Conservation (phyloP, 2,329 filamentous ascomycete species). For the Alternaria rosae region DNA sequence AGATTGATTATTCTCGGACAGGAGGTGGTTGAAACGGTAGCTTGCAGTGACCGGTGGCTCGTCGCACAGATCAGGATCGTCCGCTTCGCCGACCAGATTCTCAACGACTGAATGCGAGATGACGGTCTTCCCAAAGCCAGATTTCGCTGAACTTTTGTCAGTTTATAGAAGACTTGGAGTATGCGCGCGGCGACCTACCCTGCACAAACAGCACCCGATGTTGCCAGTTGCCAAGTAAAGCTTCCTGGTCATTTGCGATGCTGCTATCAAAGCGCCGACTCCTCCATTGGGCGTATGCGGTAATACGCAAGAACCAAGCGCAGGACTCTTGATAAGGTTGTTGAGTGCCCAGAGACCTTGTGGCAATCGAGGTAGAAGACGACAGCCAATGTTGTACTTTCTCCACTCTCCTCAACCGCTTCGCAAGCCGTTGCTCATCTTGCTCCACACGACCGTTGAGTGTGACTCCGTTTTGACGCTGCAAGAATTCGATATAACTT, state of each 20-base stretch:
- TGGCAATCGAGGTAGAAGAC: constrained; percentile 15
- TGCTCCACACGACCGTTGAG: constrained; percentile 11
- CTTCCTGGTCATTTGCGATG: constrained; percentile 27
- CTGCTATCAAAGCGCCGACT: constrained; percentile 24
- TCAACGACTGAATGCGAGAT: constrained; percentile 34
- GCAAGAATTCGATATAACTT: constrained; percentile 30
- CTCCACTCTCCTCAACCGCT: constrained; percentile 34
- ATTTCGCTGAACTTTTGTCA: constrained; percentile 29
- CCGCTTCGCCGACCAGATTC: constrained; percentile 29
- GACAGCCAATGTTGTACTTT: constrained; percentile 38
- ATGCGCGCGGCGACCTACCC: constrained; percentile 20
- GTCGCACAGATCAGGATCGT: constrained; percentile 33
- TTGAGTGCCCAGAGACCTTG: constrained; percentile 15
- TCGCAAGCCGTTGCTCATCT: constrained; percentile 30
- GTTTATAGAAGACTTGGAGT: neutral
- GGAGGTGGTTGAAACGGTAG: constrained; percentile 33
- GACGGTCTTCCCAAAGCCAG: constrained; percentile 42
- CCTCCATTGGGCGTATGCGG: constrained; percentile 37
- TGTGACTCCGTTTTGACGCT: constrained; percentile 15
- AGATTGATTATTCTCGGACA: constrained; percentile 23
- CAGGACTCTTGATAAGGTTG: constrained; percentile 27
- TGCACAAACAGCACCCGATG: constrained; percentile 42
- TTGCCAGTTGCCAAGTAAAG: constrained; percentile 31
- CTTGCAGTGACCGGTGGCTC: constrained; percentile 31
- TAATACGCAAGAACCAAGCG: constrained; percentile 34